phyloP scores from a whole-genome alignment of 2,329 filamentous ascomycete species.

The Trichophyton verrucosum region DNA sequence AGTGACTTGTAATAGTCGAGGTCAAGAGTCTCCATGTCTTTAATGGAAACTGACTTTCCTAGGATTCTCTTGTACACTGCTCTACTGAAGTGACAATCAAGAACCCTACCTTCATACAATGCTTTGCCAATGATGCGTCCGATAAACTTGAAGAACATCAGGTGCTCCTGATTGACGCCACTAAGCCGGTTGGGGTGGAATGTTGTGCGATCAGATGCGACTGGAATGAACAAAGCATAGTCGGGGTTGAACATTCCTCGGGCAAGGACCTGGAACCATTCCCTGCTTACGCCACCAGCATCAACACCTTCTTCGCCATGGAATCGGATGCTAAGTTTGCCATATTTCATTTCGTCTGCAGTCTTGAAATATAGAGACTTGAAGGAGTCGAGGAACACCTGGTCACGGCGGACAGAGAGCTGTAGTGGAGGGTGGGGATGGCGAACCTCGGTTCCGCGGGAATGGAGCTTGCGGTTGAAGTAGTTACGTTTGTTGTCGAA shows the following conservation, averaged over 20 bases:
- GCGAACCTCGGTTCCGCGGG: slow-evolving; percentile 55
- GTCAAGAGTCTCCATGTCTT: slow-evolving; percentile 98
- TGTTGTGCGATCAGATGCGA: slow-evolving; percentile 91
- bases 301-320: slow-evolving; percentile 96
- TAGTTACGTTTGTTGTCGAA: slow-evolving; percentile 99
- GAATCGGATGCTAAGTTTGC: slow-evolving; percentile 95
- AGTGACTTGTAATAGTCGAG: slow-evolving; percentile 98
- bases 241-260: slow-evolving; percentile 98
- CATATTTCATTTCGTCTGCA: slow-evolving; percentile 96
- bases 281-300: slow-evolving; percentile 89
- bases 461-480: slow-evolving; percentile 88
- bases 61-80: slow-evolving; percentile 97
- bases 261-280: slow-evolving; percentile 97
- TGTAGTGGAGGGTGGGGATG: slow-evolving; percentile 67
- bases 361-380: slow-evolving; percentile 95
- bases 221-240: slow-evolving; percentile 90
- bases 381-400: slow-evolving; percentile 97
- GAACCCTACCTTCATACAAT: slow-evolving; percentile 84
- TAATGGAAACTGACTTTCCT: slow-evolving; percentile 87
- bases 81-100: slow-evolving; percentile 97
- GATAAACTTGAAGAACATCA: slow-evolving; percentile 99
- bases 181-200: slow-evolving; percentile 97
- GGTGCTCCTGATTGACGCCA: slow-evolving; percentile 84
- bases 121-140: slow-evolving; percentile 97
- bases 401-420: slow-evolving; percentile 78